phyloP scores from a whole-genome alignment of 208 protist genomes.

The Histomonas meleagridis region DNA sequence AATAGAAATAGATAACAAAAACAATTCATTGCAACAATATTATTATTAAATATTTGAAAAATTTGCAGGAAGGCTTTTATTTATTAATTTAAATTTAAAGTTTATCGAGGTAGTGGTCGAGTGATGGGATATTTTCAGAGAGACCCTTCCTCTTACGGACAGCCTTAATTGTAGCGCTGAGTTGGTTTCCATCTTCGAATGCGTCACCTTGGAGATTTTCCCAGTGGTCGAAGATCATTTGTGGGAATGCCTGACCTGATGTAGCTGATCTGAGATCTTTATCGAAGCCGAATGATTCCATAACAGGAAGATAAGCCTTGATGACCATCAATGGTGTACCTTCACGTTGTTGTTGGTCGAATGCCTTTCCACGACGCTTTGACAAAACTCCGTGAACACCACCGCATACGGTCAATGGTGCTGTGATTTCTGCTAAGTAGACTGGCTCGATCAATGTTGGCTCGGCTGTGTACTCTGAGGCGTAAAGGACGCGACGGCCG shows the following conservation, averaged over 20 bases:
- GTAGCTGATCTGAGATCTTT: constrained; percentile 47
- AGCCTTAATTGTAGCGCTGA: not conserved
- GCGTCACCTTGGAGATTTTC: not conserved
- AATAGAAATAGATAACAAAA: no score
- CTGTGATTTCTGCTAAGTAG: not conserved
- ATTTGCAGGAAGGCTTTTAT: no score
- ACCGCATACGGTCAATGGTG: not conserved
- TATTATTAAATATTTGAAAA: no score
- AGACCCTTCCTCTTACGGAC: not conserved
- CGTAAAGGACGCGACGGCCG: not conserved
- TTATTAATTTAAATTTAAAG: no score
- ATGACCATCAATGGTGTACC: not conserved
- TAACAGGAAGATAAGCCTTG: constrained; percentile 68
- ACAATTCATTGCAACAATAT: no score
- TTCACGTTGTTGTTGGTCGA: not conserved
- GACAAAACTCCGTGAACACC: not conserved
- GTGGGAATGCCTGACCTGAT: constrained; percentile 82
- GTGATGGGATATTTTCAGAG: not conserved
- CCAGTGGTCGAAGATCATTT: constrained; percentile 95
- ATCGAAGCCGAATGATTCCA: constrained; percentile 86
- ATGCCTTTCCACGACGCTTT: not conserved
- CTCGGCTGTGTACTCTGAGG: not conserved
- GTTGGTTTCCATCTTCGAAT: not conserved
- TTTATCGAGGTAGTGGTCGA: not conserved
- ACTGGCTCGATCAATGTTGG: constrained; percentile 35